Base-by-base conservation (phyloP, 2,329 filamentous ascomycete species). In the Aspergillus sclerotialis region DNA sequence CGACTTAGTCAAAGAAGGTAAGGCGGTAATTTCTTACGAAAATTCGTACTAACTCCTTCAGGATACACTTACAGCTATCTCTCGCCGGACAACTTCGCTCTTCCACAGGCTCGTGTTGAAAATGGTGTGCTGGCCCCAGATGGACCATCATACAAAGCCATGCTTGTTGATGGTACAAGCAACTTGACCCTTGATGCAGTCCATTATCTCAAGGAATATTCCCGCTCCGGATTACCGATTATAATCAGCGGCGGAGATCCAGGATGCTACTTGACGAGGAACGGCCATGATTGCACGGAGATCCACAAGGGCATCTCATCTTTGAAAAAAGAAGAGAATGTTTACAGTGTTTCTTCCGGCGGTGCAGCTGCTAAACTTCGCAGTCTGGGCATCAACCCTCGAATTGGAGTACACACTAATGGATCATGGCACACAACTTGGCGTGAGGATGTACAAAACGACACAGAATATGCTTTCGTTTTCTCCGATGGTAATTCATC, bases 41-140 rank as follows among this genome's bases (percentile, higher is more conserved):
- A n/a, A n/a, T n/a, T n/a, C n/a, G n/a, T 31, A 11, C 30, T 32
- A 18, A 35, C 12, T 16, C 12, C 3, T 28, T 27, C 33, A 56
- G 63, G 64, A 0, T 67, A 57, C 36, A 55, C 61, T 0, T 69
- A 68, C 38, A 60, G 63, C 9, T 72, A 72, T 37, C 49, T 72
- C 0, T 57, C 55, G 2, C 62, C 68, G 0, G 63, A 65, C 11
- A 71, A 70, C 33, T 61, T 73, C 17, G 49, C 35, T 1, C 56
- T 65, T 0, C 52, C 59, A 0, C 38, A 58, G 7, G 67, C 67
- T 1, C 38, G 43, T 2, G 66, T 72, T 1, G 21, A 36, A 3
- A 38, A 63, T 18, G 50, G 49, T 1, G 37, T 56, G 3, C 53
- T 73, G 2, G 68, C 61, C 0, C 60, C 65, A 1, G 38, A 58